Conservation (phyloP, 2,329 filamentous ascomycete genomes). For the Paecilomyces sp. region DNA sequence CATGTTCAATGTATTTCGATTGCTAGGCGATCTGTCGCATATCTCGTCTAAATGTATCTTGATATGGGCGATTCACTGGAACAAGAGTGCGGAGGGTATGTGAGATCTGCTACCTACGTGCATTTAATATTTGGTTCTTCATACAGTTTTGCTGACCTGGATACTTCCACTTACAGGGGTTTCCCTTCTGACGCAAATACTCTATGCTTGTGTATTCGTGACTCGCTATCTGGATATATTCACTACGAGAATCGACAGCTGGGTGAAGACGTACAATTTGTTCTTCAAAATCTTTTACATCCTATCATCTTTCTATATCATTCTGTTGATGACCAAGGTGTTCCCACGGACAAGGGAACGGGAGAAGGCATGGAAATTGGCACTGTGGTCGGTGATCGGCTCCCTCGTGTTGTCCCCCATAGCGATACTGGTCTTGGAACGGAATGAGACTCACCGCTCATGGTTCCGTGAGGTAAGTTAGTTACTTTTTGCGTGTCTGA, state of each 20-base stretch:
- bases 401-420: slow-evolving; percentile 65
- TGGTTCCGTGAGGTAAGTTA: slow-evolving; percentile 35
- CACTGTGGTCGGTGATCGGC: slow-evolving; percentile 59
- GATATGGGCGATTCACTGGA: slow-evolving; percentile 82
- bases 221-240: slow-evolving; percentile 85
- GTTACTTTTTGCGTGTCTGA: not conserved
- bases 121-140: not conserved
- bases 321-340: slow-evolving; percentile 78
- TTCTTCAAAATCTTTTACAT: slow-evolving; percentile 89
- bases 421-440: slow-evolving; percentile 60
- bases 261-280: slow-evolving; percentile 57
- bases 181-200: slow-evolving; percentile 78
- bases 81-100: slow-evolving; percentile 74
- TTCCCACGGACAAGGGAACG: slow-evolving; percentile 82
- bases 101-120: slow-evolving; percentile 1
- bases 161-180: slow-evolving; percentile 51
- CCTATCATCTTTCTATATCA: slow-evolving; percentile 72
- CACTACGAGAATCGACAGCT: slow-evolving; percentile 20
- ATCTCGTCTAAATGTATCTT: slow-evolving; percentile 81
- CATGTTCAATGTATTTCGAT: slow-evolving; percentile 52
- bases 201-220: slow-evolving; percentile 81
- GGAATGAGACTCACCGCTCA: slow-evolving; percentile 35
- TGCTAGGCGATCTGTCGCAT: slow-evolving; percentile 78
- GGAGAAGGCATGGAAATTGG: slow-evolving; percentile 91
- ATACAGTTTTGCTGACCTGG: not conserved